These are phyloP conservation scores for Arabis alpina DNA, from an alignment of 345 rosid genomes.

Conservation along the genomic window DNA sequence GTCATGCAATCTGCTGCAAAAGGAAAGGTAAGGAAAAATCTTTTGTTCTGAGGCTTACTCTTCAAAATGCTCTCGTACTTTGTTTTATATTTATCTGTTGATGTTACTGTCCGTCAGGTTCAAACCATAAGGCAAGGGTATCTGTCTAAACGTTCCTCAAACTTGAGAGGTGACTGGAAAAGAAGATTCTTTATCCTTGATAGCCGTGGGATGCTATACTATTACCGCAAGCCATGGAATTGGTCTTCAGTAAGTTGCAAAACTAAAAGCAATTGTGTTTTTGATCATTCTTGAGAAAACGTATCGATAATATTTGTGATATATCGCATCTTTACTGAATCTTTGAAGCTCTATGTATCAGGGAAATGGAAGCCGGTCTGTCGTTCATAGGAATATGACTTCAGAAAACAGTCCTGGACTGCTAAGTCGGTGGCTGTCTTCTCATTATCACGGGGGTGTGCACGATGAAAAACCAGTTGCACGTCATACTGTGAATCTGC, in stretches of 20 bases:
- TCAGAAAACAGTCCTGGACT: conserved; percentile 64
- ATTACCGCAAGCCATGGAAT: conserved; percentile 74
- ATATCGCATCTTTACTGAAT: conserved; percentile 25
- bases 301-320: conserved; percentile 27
- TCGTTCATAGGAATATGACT: conserved; percentile 50
- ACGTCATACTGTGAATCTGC: conserved; percentile 70
- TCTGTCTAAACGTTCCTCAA: conserved; percentile 83
- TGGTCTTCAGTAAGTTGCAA: conserved; percentile 62
- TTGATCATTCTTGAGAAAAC: conserved; percentile 15
- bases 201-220: conserved; percentile 80
- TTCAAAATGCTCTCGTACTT: conserved; percentile 4
- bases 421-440: conserved; percentile 82
- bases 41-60: conserved; percentile 7
- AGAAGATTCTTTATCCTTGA: conserved; percentile 84
- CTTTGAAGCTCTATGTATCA: conserved; percentile 41
- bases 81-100: conserved; percentile 24
- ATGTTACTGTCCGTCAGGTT: conserved; percentile 49
- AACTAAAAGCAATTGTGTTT: conserved; percentile 11
- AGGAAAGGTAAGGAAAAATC: conserved; percentile 59
- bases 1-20: conserved; percentile 77
- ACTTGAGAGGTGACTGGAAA: conserved; percentile 83
- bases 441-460: conserved; percentile 72
- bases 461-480: conserved; percentile 80
- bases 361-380: conserved; percentile 64
- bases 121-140: conserved; percentile 83